Evolutionary conservation across 2,329 filamentous ascomycete species (phyloP), one percentile per base, ranked within the genome.

Genomic region (Ampelomyces quisqualis): DNA sequence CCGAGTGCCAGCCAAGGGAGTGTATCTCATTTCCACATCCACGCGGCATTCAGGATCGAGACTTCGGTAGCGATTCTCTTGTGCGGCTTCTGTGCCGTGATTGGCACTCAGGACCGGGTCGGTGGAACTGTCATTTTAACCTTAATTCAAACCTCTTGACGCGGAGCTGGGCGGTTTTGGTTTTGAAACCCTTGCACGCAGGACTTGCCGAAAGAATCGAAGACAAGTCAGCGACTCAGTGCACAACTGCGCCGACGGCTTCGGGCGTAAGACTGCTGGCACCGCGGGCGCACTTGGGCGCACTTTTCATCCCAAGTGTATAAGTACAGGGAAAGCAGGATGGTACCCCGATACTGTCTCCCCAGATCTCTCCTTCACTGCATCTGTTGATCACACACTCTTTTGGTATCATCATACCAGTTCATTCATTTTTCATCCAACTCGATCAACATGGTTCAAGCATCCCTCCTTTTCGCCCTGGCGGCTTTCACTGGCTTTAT

Each of bases 401-500:
- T 34, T 51, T 55, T 32, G 38, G 38, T 29, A 42, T 39, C 27
- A 24, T 38, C 15, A 34, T 30, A 32, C 38, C 39, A 37, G 40
- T 35, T 35, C 41, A 38, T 43, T 41, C 41, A 38, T 43, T 50
- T 38, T 18, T 36, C 43, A 40, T 47, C 38, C 18, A 28, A 23
- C n/a, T n/a, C n/a, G n/a, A 11, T 13, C 31, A 40, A 29, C 24
- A 59, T 50, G 43, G 51, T 59, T 47, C 54, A 53, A 33, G 47
- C 52, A 19, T 48, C 57, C 21, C 37, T 53, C 45, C 42, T 64
- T 38, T 34, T 62, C 43, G 49, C 59, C 58, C 55, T 64, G 24
- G 59, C 57, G 45, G 59, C 56, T 42, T 58, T 64, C 38, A 50
- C 55, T 28, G 40, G 57, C 21, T 41, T 64, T 34, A 55, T 50